These are phyloP conservation scores for Candida smagusa DNA, from an alignment of 1,139 yeast species.

Conservation along the genomic window DNA sequence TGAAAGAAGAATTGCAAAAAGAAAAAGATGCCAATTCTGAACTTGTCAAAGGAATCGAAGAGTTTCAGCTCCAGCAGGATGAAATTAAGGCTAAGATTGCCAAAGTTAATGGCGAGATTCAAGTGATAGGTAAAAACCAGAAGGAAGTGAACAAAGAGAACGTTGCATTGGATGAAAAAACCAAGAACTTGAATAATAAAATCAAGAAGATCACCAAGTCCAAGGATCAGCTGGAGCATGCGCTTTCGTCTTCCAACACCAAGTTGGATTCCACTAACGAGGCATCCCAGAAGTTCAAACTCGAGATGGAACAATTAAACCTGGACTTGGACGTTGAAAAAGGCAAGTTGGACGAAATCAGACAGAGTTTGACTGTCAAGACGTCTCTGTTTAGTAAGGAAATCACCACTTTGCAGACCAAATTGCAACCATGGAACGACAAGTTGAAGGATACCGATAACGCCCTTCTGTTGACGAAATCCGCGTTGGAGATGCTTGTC, in stretches of 20 bases:
- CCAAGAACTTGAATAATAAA: conserved; percentile 60
- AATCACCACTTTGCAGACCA: conserved; percentile 59
- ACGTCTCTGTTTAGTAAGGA: conserved; percentile 63
- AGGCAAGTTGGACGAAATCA: conserved; percentile 55
- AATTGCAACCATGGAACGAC: conserved; percentile 82
- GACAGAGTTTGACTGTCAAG: conserved; percentile 66
- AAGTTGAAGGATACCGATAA: conserved; percentile 65
- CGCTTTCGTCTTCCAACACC: conserved; percentile 39
- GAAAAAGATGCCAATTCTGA: conserved; percentile 49
- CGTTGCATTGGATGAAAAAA: conserved; percentile 72
- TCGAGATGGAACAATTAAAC: conserved; percentile 46
- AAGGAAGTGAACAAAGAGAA: conserved; percentile 44
- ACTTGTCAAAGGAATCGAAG: conserved; percentile 39
- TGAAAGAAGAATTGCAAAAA: conserved; percentile 41
- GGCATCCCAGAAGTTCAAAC: conserved; percentile 38
- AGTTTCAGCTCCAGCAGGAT: conserved; percentile 35
- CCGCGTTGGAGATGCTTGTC: conserved; percentile 60
- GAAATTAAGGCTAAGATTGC: conserved; percentile 28
- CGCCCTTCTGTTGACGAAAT: conserved; percentile 59
- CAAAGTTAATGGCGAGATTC: conserved; percentile 26
- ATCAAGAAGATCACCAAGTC: conserved; percentile 60
- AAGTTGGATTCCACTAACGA: conserved; percentile 46
- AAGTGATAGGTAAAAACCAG: conserved; percentile 32
- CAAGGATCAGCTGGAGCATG: conserved; percentile 32
- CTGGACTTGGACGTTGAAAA: conserved; percentile 52